A percentile compares a stretch with the other conserved stretches of the same genome.
phyloP scores from a whole-genome alignment of 2,329 filamentous ascomycete genomes.

The Colletotrichum endophyticum region DNA sequence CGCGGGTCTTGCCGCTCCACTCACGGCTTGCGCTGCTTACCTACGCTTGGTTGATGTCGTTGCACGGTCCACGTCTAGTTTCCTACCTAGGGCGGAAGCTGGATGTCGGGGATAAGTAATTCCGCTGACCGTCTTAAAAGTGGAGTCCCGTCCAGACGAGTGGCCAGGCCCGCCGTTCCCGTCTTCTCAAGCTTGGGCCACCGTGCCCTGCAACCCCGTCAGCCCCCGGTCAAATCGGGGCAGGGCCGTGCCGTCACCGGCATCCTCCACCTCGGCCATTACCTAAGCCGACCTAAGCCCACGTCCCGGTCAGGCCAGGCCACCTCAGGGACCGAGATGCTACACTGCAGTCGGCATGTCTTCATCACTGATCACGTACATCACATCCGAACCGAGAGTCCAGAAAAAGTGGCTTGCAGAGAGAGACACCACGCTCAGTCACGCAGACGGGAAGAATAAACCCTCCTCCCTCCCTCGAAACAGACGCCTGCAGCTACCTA shows the following conservation, averaged over 20 bases:
- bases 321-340: background rate
- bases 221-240: background rate
- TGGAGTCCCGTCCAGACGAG: background rate
- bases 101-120: background rate
- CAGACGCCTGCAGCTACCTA: background rate
- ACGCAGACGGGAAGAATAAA: background rate
- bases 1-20: conserved; percentile 19
- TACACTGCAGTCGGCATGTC: background rate
- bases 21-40: background rate
- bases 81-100: background rate
- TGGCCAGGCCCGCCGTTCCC: background rate
- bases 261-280: background rate
- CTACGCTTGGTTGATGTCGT: background rate
- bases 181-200: background rate
- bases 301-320: background rate
- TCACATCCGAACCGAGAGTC: background rate
- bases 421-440: background rate
- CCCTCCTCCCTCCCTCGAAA: background rate
- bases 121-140: background rate
- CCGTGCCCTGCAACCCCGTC: background rate
- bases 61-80: background rate
- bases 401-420: background rate
- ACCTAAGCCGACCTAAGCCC: background rate
- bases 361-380: background rate
- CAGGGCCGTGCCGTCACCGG: conserved; percentile 11